These are phyloP conservation scores for Clitocybe nebularis DNA, from an alignment of 1,284 basidiomycete genomes.

Conservation along the genomic window DNA sequence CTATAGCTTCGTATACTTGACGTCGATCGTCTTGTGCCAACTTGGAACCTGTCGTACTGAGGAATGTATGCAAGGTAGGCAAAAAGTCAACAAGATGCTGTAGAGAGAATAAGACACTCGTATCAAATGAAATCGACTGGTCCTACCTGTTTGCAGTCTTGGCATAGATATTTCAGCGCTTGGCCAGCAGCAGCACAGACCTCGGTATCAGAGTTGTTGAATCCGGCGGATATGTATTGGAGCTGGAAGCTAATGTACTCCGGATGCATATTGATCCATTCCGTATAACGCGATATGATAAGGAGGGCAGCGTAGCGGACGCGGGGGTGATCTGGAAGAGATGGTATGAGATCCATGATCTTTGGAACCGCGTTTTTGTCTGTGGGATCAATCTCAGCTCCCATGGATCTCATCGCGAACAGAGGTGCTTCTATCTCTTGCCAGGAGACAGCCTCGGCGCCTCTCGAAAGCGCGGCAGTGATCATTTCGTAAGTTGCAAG, in stretches of 20 bases:
- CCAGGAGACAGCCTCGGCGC: constrained; percentile 65
- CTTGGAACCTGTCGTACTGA: constrained; percentile 73
- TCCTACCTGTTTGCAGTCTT: constrained; percentile 86
- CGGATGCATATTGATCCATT: constrained; percentile 93
- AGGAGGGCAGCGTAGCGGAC: constrained; percentile 95
- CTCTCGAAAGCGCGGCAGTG: constrained; percentile 61
- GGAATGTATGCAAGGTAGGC: constrained; percentile 88
- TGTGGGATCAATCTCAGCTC: constrained; percentile 83
- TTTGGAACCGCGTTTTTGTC: constrained; percentile 89
- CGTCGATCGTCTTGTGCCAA: constrained; percentile 85
- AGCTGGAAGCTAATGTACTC: constrained; percentile 84
- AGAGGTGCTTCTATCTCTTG: constrained; percentile 97
- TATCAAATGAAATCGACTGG: background rate
- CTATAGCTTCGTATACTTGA: constrained; percentile 94
- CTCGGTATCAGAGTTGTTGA: constrained; percentile 76
- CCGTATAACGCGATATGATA: constrained; percentile 94
- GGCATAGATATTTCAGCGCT: constrained; percentile 94
- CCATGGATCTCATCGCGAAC: constrained; percentile 98
- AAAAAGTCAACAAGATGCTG: constrained; percentile 91
- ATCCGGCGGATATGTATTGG: constrained; percentile 90
- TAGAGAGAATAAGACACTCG: constrained; percentile 6
- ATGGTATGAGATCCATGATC: constrained; percentile 93
- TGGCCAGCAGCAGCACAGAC: constrained; percentile 94
- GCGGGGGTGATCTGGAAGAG: constrained; percentile 85
- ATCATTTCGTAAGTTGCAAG: constrained; percentile 81